Conservation (phyloP, 352 stramenopile species). For the Phytopythium kandeliae region DNA sequence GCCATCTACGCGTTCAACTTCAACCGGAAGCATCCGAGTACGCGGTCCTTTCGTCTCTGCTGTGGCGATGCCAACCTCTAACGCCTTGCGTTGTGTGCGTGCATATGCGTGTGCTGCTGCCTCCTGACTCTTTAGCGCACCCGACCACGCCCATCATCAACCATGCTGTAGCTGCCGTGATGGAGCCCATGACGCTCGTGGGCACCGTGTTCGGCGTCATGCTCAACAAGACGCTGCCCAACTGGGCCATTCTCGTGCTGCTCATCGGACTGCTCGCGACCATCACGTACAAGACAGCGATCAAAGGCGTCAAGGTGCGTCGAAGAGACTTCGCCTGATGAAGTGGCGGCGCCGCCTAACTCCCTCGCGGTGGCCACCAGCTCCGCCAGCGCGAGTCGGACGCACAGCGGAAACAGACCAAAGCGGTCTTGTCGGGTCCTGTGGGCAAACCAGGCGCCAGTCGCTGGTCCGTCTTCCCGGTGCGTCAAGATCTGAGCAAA, state of each 20-base stretch:
- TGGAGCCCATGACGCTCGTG: slow-evolving; percentile 93
- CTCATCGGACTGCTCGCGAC: slow-evolving; percentile 70
- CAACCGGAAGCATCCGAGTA: slow-evolving; percentile 89
- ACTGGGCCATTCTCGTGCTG: slow-evolving; percentile 79
- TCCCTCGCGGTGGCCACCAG: no score
- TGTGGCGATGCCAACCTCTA: not conserved
- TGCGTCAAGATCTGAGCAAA: no score
- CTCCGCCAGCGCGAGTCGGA: slow-evolving; percentile 49
- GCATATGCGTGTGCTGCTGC: not conserved
- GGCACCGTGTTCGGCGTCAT: slow-evolving; percentile 79
- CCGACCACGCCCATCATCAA: slow-evolving; percentile 93
- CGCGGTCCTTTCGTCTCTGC: not conserved
- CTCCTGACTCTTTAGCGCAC: slow-evolving; percentile 23
- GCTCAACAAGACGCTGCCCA: slow-evolving; percentile 77
- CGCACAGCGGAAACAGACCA: slow-evolving; percentile 34
- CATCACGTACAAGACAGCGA: slow-evolving; percentile 68
- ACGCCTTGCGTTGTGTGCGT: not conserved
- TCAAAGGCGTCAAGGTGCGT: slow-evolving; percentile 64
- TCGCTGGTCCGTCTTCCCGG: slow-evolving; percentile 67
- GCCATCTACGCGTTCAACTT: slow-evolving; percentile 95
- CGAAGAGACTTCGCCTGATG: no score
- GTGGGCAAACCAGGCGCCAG: slow-evolving; percentile 18
- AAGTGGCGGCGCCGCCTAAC: no score
- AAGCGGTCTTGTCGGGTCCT: slow-evolving; percentile 36
- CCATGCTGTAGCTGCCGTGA: slow-evolving; percentile 97